phyloP scores from a whole-genome alignment of 2,329 filamentous ascomycete species.

The Microcyclosporella mali region DNA sequence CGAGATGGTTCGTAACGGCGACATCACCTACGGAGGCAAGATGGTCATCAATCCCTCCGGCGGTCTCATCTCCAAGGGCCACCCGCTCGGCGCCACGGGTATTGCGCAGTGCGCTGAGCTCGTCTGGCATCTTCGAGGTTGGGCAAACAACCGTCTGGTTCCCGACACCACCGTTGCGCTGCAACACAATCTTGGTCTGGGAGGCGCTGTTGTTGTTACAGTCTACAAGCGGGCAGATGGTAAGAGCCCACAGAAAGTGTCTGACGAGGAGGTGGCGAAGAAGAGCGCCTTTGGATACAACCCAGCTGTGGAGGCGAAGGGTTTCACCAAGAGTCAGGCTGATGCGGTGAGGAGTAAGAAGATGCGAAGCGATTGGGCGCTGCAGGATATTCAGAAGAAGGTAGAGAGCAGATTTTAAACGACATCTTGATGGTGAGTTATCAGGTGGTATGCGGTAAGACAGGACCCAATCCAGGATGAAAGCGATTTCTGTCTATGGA shows the following conservation, averaged over 20 bases:
- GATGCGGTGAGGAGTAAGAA: slow-evolving; percentile 65
- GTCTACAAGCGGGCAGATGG: slow-evolving; percentile 84
- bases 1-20: slow-evolving; percentile 77
- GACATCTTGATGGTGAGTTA: background rate
- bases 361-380: slow-evolving; percentile 61
- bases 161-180: slow-evolving; percentile 65
- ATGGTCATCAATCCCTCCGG: slow-evolving; percentile 52
- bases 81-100: slow-evolving; percentile 90
- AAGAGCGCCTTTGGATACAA: slow-evolving; percentile 78
- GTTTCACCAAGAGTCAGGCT: slow-evolving; percentile 72
- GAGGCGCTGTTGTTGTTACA: slow-evolving; percentile 82
- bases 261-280: slow-evolving; percentile 58
- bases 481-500: too few species aligned
- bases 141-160: slow-evolving; percentile 83
- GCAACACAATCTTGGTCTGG: slow-evolving; percentile 89
- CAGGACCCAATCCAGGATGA: too few species aligned
- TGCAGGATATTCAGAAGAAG: slow-evolving; percentile 68
- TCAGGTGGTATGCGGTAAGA: too few species aligned
- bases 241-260: slow-evolving; percentile 53
- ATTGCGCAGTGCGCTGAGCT: slow-evolving; percentile 92
- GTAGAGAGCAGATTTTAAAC: slow-evolving; percentile 62
- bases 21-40: slow-evolving; percentile 80
- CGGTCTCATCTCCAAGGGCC: slow-evolving; percentile 91
- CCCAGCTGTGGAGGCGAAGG: slow-evolving; percentile 79
- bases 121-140: slow-evolving; percentile 90